Conservation (phyloP, 2,329 filamentous ascomycete genomes). For the Cercospora sesami region DNA sequence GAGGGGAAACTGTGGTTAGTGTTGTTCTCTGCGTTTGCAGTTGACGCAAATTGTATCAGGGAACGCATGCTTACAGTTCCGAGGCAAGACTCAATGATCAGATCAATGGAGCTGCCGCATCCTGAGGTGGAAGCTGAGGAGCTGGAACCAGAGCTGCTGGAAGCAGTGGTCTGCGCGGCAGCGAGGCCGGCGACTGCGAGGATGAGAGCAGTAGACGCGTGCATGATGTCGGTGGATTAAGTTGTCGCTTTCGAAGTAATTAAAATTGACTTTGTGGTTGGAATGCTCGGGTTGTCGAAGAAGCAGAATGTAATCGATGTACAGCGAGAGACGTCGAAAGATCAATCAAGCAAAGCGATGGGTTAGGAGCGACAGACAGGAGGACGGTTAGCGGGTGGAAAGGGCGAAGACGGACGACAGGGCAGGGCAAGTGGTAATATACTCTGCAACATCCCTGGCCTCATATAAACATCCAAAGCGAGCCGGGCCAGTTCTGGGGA, state of each 20-base stretch:
- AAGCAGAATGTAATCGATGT: background rate
- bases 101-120: constrained; percentile 41
- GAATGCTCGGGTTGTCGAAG: background rate
- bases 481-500: background rate
- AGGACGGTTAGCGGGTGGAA: background rate
- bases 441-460: background rate
- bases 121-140: constrained; percentile 33
- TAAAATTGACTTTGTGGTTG: background rate
- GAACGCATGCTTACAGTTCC: background rate
- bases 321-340: background rate
- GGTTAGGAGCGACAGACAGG: background rate
- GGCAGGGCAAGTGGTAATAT: background rate
- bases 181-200: constrained; percentile 43
- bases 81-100: constrained; percentile 34
- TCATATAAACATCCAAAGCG: background rate
- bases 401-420: background rate
- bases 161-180: constrained; percentile 40
- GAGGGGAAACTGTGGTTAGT: constrained; percentile 50
- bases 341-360: background rate
- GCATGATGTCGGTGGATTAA: constrained; percentile 20
- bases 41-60: background rate
- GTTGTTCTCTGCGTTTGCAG: constrained; percentile 38
- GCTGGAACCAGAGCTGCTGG: constrained; percentile 33
- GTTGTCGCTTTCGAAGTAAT: constrained; percentile 3
- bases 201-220: constrained; percentile 25